phyloP scores from a whole-genome alignment of 495 filamentous ascomycete species.

The Neurospora pannonica region DNA sequence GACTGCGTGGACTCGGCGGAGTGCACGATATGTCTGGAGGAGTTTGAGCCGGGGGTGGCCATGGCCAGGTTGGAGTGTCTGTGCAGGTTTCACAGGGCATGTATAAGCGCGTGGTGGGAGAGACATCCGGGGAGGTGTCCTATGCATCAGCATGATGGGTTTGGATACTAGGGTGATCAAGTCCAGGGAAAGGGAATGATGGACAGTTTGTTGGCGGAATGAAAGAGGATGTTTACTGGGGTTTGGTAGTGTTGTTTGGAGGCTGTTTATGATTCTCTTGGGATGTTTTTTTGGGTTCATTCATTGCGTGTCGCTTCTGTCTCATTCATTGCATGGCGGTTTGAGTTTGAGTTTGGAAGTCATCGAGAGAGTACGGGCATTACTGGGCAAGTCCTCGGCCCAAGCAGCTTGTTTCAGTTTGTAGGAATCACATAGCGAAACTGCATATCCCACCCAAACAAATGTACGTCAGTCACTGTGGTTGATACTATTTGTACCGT shows the following conservation, averaged over 20 bases:
- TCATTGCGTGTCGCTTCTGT: not conserved
- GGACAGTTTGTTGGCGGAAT: not conserved
- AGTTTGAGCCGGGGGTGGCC: constrained; percentile 75
- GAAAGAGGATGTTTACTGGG: not conserved
- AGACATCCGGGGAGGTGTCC: constrained; percentile 44
- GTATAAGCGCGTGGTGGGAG: constrained; percentile 49
- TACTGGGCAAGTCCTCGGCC: not conserved
- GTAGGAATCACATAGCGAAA: not conserved
- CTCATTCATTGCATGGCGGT: not conserved
- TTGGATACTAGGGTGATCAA: too few species aligned
- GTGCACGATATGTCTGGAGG: constrained; percentile 94
- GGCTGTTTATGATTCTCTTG: not conserved
- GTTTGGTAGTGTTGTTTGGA: not conserved
- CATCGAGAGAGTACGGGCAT: not conserved
- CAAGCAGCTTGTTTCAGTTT: not conserved
- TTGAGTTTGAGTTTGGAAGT: not conserved
- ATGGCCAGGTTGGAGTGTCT: constrained; percentile 85
- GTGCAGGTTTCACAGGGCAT: constrained; percentile 79
- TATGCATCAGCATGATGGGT: constrained; percentile 45
- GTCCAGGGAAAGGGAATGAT: not conserved
- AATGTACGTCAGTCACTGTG: not conserved
- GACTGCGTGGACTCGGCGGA: constrained; percentile 77
- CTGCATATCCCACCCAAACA: not conserved
- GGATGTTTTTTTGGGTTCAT: not conserved
- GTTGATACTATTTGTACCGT: not conserved